Evolutionary conservation across 2,329 filamentous ascomycete genomes (phyloP).

Genomic region (Aspergillaceae sp.): DNA sequence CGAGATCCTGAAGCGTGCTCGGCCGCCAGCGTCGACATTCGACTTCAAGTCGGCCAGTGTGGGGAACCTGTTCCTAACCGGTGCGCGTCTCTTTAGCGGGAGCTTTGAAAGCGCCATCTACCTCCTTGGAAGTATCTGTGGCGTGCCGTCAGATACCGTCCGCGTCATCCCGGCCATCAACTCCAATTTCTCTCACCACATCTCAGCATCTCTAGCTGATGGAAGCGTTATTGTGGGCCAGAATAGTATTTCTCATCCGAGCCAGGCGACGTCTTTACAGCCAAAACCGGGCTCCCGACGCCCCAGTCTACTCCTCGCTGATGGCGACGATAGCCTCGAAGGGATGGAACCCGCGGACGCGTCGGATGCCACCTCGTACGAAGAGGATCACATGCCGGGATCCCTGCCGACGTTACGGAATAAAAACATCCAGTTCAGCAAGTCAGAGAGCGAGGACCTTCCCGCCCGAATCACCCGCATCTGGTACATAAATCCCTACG

Average conservation of each 20-base stretch:
- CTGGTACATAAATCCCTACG: constrained; percentile 98
- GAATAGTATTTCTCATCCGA: constrained; percentile 84
- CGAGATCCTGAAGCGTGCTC: constrained; percentile 67
- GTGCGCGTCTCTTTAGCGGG: constrained; percentile 81
- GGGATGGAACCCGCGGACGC: constrained; percentile 20
- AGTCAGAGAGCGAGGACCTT: constrained; percentile 70
- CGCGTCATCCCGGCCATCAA: constrained; percentile 84
- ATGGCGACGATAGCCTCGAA: constrained; percentile 19
- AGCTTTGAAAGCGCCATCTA: constrained; percentile 91
- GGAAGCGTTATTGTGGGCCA: constrained; percentile 78
- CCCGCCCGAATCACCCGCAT: constrained; percentile 68
- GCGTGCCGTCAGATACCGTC: constrained; percentile 62
- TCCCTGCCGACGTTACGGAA: constrained; percentile 70
- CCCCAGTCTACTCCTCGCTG: constrained; percentile 29
- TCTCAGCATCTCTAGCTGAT: constrained; percentile 70
- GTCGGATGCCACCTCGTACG: constrained; percentile 30
- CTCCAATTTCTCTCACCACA: constrained; percentile 92
- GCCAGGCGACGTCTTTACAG: constrained; percentile 50
- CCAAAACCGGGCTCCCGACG: constrained; percentile 21
- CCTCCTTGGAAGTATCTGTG: constrained; percentile 75
- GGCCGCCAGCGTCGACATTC: constrained; percentile 61
- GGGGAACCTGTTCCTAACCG: constrained; percentile 73
- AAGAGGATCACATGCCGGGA: constrained; percentile 44
- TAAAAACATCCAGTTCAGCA: constrained; percentile 75
- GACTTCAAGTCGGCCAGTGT: constrained; percentile 69